A percentile compares a stretch with the other conserved stretches of the same genome.
These are phyloP conservation scores for Zasmidium cellare DNA, from an alignment of 2,329 filamentous ascomycete species.

Conservation along the genomic window DNA sequence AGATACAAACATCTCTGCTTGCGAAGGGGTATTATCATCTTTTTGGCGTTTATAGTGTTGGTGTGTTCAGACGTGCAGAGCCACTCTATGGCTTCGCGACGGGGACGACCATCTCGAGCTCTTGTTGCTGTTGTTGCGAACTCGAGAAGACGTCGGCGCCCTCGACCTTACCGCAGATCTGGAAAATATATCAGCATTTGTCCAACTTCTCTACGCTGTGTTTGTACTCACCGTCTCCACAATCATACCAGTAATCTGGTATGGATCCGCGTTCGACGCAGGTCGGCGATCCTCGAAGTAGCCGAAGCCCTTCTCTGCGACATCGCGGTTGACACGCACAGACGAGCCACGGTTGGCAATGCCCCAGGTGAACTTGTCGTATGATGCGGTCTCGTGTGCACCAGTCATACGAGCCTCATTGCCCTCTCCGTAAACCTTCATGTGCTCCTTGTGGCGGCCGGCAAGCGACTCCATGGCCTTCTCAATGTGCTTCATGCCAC, in stretches of 20 bases:
- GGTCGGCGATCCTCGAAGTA: constrained; percentile 76
- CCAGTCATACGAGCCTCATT: constrained; percentile 94
- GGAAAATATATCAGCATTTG: background rate
- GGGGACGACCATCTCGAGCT: constrained; percentile 38
- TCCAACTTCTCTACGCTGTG: background rate
- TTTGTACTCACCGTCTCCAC: constrained; percentile 61
- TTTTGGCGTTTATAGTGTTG: background rate
- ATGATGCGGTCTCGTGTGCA: constrained; percentile 87
- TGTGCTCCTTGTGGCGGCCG: constrained; percentile 57
- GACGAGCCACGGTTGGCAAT: constrained; percentile 94
- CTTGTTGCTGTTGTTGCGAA: constrained; percentile 30
- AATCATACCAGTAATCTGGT: constrained; percentile 79
- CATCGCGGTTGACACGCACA: constrained; percentile 86
- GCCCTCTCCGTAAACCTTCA: constrained; percentile 91
- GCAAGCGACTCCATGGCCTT: constrained; percentile 62
- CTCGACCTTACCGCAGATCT: constrained; percentile 51
- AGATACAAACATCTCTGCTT: background rate
- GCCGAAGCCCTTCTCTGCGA: constrained; percentile 83
- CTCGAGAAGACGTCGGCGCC: constrained; percentile 48
- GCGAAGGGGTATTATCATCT: background rate
- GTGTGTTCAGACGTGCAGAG: background rate
- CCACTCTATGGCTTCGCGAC: constrained; percentile 34
- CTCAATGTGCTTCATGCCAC: constrained; percentile 95
- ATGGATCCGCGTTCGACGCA: constrained; percentile 84
- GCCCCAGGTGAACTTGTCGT: constrained; percentile 91